These are phyloP conservation scores for Geosmithia flava DNA, from an alignment of 2,329 filamentous ascomycete species.

Conservation along the genomic window DNA sequence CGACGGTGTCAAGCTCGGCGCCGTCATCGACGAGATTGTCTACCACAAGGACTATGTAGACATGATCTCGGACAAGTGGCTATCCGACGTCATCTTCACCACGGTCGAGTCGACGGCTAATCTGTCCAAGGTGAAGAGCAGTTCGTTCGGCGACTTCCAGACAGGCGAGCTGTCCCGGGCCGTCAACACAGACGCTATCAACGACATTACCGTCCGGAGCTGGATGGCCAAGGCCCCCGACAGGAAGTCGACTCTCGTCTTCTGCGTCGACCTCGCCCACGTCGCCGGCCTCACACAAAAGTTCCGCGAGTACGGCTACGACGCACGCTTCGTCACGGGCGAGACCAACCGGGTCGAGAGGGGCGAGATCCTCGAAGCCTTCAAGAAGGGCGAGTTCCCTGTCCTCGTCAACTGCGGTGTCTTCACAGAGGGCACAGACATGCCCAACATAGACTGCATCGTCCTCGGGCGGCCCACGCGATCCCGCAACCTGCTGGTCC, in stretches of 20 bases:
- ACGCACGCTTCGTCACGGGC: constrained; percentile 79
- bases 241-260: constrained; percentile 78
- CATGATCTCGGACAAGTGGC: constrained; percentile 77
- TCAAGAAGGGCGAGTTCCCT: constrained; percentile 65
- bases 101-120: constrained; percentile 79
- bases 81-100: constrained; percentile 86
- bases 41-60: constrained; percentile 70
- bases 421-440: constrained; percentile 95
- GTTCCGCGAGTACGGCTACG: constrained; percentile 67
- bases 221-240: constrained; percentile 68
- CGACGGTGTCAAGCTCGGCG: constrained; percentile 71
- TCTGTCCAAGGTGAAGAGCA: constrained; percentile 55
- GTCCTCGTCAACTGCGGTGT: constrained; percentile 92
- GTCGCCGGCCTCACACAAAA: constrained; percentile 60
- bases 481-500: constrained; percentile 84
- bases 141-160: constrained; percentile 62
- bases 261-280: constrained; percentile 85
- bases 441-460: constrained; percentile 93
- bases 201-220: constrained; percentile 72
- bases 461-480: constrained; percentile 77
- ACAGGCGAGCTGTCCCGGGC: constrained; percentile 62
- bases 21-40: constrained; percentile 87
- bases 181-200: constrained; percentile 72
- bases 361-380: constrained; percentile 58
- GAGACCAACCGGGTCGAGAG: constrained; percentile 61